phyloP scores from a whole-genome alignment of 2,329 filamentous ascomycete species.

The Talaromyces sp. region DNA sequence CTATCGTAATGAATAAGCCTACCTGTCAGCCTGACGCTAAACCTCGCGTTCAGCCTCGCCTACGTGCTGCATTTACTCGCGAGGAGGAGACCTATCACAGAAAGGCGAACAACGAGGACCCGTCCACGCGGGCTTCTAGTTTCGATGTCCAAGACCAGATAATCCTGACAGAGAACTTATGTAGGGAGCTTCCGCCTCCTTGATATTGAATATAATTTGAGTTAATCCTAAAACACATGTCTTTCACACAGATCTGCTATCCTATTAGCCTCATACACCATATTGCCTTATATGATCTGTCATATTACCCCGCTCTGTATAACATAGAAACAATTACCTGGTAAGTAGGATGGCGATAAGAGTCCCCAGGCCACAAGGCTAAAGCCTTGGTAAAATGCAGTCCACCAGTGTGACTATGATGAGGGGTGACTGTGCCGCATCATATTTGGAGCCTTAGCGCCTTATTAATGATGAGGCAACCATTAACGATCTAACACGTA shows the following conservation, averaged over 20 bases:
- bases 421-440: not conserved
- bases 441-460: not conserved
- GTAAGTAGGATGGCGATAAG: not conserved
- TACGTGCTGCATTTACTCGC: not conserved
- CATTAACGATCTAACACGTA: not conserved
- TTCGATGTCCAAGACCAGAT: not conserved
- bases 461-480: not conserved
- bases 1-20: not conserved
- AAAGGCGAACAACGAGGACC: not conserved
- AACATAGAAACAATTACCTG: not conserved
- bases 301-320: not conserved
- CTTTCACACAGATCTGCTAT: not conserved
- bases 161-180: not conserved
- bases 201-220: not conserved
- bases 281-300: not conserved
- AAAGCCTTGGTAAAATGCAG: not conserved
- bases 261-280: not conserved
- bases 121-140: no score
- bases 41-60: not conserved
- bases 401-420: not conserved
- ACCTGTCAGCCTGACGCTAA: not conserved
- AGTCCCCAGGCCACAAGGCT: not conserved
- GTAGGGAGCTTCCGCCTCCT: not conserved
- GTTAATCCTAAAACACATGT: not conserved
- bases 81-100: not conserved